These are phyloP conservation scores for Angomonas deanei DNA, from an alignment of 208 protist genomes.

Conservation along the genomic window DNA sequence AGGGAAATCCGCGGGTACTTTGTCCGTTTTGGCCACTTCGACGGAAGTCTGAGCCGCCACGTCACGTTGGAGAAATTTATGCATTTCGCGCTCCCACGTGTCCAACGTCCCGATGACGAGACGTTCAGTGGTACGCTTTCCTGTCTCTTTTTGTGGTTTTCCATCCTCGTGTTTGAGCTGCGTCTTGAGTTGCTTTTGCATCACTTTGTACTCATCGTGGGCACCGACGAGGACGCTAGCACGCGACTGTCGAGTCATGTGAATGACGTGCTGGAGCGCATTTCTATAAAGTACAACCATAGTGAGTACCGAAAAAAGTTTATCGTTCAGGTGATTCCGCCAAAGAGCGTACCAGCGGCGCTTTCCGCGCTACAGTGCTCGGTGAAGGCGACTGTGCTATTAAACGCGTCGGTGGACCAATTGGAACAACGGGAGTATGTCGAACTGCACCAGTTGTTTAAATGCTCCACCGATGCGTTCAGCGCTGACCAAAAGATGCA, in stretches of 20 bases:
- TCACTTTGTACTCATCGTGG: neutral
- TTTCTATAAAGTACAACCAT: neutral
- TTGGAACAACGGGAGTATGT: neutral
- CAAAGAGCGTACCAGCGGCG: neutral
- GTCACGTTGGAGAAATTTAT: neutral
- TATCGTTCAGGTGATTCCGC: neutral
- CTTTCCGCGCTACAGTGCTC: neutral
- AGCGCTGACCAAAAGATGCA: neutral
- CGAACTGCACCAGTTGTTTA: neutral
- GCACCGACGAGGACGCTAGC: neutral
- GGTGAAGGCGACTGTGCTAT: neutral
- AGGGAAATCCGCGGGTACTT: too few relatives aligned
- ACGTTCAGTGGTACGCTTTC: neutral
- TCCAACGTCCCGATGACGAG: neutral
- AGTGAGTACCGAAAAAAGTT: neutral
- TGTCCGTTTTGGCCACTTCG: too few relatives aligned
- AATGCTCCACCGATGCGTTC: neutral
- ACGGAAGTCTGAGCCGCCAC: too few relatives aligned
- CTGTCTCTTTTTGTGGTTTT: slow-evolving; percentile 1
- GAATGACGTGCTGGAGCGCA: neutral
- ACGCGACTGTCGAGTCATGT: neutral
- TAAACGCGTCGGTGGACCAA: neutral
- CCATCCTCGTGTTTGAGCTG: neutral
- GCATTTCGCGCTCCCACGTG: neutral
- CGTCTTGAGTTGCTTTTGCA: neutral